A percentile compares a stretch with the other conserved stretches of the same genome.
phyloP scores from a whole-genome alignment of 805 yeast genomes.

The Wickerhamiella brachini region DNA sequence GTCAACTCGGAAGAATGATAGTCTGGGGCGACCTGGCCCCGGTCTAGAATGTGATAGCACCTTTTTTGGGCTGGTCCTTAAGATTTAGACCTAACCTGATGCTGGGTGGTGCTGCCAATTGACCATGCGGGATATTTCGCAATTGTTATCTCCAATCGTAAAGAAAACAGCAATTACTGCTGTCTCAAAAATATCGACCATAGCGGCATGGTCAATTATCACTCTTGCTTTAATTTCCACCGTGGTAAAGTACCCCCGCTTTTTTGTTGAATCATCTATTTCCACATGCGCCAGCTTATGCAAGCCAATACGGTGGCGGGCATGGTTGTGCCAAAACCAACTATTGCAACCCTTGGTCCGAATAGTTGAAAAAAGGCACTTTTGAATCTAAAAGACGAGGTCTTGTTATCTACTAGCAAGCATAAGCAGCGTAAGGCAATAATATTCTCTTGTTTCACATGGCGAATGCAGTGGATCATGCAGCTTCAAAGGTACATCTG shows the following conservation, averaged over 20 bases:
- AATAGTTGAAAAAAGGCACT: too few species aligned
- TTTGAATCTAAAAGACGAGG: not conserved
- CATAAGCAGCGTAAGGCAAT: not conserved
- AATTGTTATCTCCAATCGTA: not conserved
- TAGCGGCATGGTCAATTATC: too few species aligned
- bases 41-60: too few species aligned
- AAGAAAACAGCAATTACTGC: not conserved
- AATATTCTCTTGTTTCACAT: not conserved
- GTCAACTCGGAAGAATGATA: too few species aligned
- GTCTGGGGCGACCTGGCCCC: too few species aligned
- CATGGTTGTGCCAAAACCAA: not conserved
- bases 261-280: not conserved
- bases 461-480: not conserved
- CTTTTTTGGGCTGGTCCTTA: not conserved
- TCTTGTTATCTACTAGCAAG: not conserved
- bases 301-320: not conserved
- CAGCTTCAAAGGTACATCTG: not conserved
- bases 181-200: not conserved
- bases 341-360: too few species aligned
- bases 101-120: not conserved
- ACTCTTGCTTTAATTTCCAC: too few species aligned
- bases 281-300: not conserved
- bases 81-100: not conserved
- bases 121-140: not conserved
- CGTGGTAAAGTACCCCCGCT: not conserved